Evolutionary conservation across 208 protist genomes (phyloP), one percentile per base, ranked within the genome.

Genomic region (Wallacemonas collosoma): DNA sequence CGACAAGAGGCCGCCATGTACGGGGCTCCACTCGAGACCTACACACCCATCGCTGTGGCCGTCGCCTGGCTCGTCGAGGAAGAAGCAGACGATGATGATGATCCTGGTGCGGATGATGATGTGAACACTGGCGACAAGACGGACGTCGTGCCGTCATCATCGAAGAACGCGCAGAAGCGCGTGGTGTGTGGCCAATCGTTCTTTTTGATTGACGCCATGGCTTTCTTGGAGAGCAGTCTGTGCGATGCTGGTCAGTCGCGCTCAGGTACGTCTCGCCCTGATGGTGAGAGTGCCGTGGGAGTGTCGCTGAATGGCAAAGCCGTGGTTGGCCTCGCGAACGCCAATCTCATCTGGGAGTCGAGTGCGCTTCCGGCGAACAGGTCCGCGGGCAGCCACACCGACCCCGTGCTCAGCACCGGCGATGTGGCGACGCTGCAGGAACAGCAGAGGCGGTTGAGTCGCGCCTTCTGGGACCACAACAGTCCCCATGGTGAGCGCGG

Each of bases 151-250:
- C 11, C 8, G 17, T 15, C 6, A 12, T 14, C 6, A 12, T 12
- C 45, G 45, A 50, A 6, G 45, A 50, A 6, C 0, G 12, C 45
- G 17, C 43, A 9, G 14, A 7, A 9, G 50, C 39, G 26, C 6
- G 64, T 58, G 9, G 47, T 71, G 14, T 75, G 80, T 54, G 89
- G 89, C 5, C 87, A 94, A 62, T 67, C 88, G 1, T 94, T 92
- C 65, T 82, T 88, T 67, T 86, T 90, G 58, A 73, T 94, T 39
- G 87, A 94, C 73, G 83, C 85, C 9, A 79, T 92, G 60, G 66
- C 75, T 58, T 86, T 83, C 64, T 60, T 92, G 67, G 71, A 78
- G 43, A 61, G 77, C 44, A 11, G 45, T 50, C 8, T 6, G 45
- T 50, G 45, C 8, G 8, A 50, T 14, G 45, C 45, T 50, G 45